Evolutionary conservation across 192 early-diverging fungal genomes (phyloP), one percentile per base, ranked within the genome.

Genomic region (Coemansia reversa): DNA sequence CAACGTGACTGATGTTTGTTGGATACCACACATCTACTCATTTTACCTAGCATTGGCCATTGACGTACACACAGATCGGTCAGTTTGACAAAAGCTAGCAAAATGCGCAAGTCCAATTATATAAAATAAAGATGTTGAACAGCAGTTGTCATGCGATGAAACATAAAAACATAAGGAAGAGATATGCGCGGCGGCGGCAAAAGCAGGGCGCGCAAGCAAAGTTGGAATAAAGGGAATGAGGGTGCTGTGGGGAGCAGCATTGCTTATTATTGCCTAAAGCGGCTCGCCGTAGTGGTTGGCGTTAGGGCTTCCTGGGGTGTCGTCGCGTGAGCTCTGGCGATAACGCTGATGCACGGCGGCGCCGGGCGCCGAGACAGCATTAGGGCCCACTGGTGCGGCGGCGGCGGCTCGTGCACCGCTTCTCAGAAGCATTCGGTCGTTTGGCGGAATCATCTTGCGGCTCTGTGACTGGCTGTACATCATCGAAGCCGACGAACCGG

Each of bases 371-470:
- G 69, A 60, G 33, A 64, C 51, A 24, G 51, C 65, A 23, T 57
- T 63, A 51, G 52, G 47, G 68, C 55, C 57, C 22, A 63, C 63
- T 2, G 69, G 65, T 16, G 63, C 47, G 11, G 42, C 66, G 0
- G 60, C 53, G n/a, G 48, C 58, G 39, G 68, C 58, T 27, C 72
- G 68, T 32, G 74, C 69, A 68, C 65, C 64, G 75, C 80, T 82
- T 65, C 80, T 65, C 11, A 82, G 68, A 25, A 82, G 50, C 58
- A 69, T 69, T 30, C 80, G 70, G 51, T 82, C 80, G 67, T 56
- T 71, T 30, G 67, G 66, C 45, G 69, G 70, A 12, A 69, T 58
- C 30, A 58, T 58, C 62, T 76, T 72, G 53, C 69, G 74, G 12
- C 51, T 51, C 42, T 62, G 70, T 32, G 58, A 71, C 52, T 69